These are phyloP conservation scores for Malbranchea cinnamomea DNA, from an alignment of 2,329 filamentous ascomycete genomes.

Conservation along the genomic window DNA sequence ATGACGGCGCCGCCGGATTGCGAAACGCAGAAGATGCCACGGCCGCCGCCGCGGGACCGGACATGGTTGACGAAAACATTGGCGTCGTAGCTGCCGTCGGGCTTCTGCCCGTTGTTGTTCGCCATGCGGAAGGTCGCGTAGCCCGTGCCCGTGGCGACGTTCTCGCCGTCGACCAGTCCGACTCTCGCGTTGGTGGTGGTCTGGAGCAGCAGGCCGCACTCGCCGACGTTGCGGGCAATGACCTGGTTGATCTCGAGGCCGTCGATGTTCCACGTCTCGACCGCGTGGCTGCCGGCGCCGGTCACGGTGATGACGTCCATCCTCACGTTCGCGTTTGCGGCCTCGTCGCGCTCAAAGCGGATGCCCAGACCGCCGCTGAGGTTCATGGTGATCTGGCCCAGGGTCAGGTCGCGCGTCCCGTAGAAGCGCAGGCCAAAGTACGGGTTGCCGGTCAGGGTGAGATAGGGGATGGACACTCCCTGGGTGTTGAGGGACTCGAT, in stretches of 20 bases:
- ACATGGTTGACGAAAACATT: conserved; percentile 41
- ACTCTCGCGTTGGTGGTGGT: conserved; percentile 38
- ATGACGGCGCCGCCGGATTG: conserved; percentile 41
- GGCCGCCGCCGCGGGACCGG: conserved; percentile 40
- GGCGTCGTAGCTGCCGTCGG: conserved; percentile 35
- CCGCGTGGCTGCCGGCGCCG: conserved; percentile 40
- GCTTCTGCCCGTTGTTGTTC: conserved; percentile 39
- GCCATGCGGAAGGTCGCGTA: conserved; percentile 44
- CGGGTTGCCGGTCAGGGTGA: conserved; percentile 42
- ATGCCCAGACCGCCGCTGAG: conserved; percentile 41
- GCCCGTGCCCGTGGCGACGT: conserved; percentile 37
- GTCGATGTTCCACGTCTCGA: conserved; percentile 47
- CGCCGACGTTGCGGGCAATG: conserved; percentile 39
- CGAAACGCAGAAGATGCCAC: conserved; percentile 44
- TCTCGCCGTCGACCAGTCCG: conserved; percentile 41
- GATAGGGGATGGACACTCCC: conserved; percentile 40
- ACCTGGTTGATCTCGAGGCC: conserved; percentile 38
- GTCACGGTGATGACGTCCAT: conserved; percentile 39
- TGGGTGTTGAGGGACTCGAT: conserved; percentile 37
- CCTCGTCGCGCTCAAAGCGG: conserved; percentile 41
- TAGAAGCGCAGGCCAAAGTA: conserved; percentile 45
- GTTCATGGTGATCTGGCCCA: conserved; percentile 41
- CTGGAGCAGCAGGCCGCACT: conserved; percentile 43
- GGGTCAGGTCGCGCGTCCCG: conserved; percentile 32
- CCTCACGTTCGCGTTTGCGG: conserved; percentile 38